These are phyloP conservation scores for Camelina laxa DNA, from an alignment of 345 rosid genomes.

Conservation along the genomic window DNA sequence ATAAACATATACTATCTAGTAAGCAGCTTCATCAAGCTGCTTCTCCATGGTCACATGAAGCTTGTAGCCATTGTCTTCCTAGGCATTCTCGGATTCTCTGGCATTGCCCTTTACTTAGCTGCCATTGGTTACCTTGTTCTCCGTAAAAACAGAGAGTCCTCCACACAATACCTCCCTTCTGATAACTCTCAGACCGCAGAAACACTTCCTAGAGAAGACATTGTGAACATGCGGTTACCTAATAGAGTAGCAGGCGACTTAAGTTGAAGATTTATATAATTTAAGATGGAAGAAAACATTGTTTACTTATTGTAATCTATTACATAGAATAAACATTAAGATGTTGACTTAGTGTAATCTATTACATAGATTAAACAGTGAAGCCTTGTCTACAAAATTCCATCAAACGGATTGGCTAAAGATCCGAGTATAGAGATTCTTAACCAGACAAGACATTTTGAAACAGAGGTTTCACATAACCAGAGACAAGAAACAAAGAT, in stretches of 20 bases:
- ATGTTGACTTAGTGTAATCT: background rate
- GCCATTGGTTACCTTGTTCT: conserved; percentile 74
- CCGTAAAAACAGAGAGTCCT: conserved; percentile 57
- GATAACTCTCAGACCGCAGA: conserved; percentile 39
- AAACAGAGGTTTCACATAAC: conserved; percentile 37
- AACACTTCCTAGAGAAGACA: conserved; percentile 68
- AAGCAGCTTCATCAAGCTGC: conserved; percentile 62
- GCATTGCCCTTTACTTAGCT: conserved; percentile 64
- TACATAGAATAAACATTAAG: conserved; percentile 5
- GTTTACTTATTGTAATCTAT: background rate
- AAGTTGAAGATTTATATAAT: conserved; percentile 17
- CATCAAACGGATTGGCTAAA: conserved; percentile 22
- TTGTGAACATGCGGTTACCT: conserved; percentile 72
- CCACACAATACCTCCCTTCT: conserved; percentile 50
- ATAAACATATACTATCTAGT: conserved; percentile 74
- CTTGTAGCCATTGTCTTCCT: conserved; percentile 51
- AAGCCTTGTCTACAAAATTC: conserved; percentile 20
- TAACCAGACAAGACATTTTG: conserved; percentile 18
- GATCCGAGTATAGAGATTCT: conserved; percentile 18
- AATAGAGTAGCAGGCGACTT: conserved; percentile 44
- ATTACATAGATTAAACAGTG: conserved; percentile 1
- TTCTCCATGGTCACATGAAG: conserved; percentile 54
- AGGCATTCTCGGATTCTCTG: conserved; percentile 69
- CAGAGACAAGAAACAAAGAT: conserved; percentile 23
- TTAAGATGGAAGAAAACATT: background rate